phyloP scores from a whole-genome alignment of 2,329 filamentous ascomycete genomes.

The Huntiella moniliformis region DNA sequence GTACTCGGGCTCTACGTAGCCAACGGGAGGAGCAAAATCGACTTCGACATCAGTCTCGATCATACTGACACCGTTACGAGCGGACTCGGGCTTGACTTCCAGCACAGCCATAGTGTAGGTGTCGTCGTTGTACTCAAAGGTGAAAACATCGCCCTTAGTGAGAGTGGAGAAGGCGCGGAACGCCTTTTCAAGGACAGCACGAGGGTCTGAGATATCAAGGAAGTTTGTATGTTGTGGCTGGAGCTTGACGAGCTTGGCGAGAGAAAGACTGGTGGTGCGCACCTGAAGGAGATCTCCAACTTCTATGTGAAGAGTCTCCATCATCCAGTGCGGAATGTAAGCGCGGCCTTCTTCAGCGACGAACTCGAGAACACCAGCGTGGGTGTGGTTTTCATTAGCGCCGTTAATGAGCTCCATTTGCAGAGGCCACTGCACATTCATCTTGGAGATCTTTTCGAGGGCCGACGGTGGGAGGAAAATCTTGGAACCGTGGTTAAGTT shows the following conservation, averaged over 20 bases:
- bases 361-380: constrained; percentile 91
- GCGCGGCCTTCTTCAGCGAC: constrained; percentile 93
- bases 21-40: constrained; percentile 84
- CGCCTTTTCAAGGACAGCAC: constrained; percentile 88
- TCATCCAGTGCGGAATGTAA: constrained; percentile 94
- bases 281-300: constrained; percentile 89
- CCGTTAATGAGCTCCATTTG: constrained; percentile 93
- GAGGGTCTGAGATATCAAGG: constrained; percentile 91
- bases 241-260: constrained; percentile 85
- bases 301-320: constrained; percentile 77
- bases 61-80: constrained; percentile 77
- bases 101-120: constrained; percentile 84
- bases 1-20: constrained; percentile 75
- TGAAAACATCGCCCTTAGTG: constrained; percentile 86
- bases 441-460: constrained; percentile 83
- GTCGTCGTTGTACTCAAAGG: constrained; percentile 90
- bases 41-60: constrained; percentile 93
- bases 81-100: constrained; percentile 72
- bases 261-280: constrained; percentile 80
- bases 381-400: constrained; percentile 58
- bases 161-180: constrained; percentile 92
- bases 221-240: constrained; percentile 88
- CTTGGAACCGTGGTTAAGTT: constrained; percentile 92
- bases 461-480: constrained; percentile 93
- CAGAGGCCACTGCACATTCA: constrained; percentile 95